Conservation (phyloP, 1,139 yeast genomes). For the Pichia sp. region DNA sequence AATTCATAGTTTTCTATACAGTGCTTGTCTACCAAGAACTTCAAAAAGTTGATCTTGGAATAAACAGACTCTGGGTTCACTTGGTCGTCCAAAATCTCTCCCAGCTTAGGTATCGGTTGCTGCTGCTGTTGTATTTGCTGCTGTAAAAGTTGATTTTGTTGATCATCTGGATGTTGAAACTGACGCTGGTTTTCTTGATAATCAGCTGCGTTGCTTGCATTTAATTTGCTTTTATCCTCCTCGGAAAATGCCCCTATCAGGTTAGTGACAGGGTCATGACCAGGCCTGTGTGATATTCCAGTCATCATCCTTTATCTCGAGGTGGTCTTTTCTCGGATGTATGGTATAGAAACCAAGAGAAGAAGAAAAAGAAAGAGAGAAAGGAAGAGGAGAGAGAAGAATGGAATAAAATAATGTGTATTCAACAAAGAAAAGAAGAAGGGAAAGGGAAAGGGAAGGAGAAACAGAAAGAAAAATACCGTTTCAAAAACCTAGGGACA, state of each 20-base stretch:
- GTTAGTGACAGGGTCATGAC: not conserved
- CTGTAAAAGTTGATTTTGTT: not conserved
- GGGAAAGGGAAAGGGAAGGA: too few species aligned
- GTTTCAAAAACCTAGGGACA: not conserved
- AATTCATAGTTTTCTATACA: conserved; percentile 34
- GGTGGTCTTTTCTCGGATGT: too few species aligned
- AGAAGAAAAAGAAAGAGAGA: too few species aligned
- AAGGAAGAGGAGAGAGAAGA: too few species aligned
- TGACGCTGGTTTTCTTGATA: not conserved
- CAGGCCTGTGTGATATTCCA: not conserved
- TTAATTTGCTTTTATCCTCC: not conserved
- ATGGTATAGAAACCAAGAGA: too few species aligned
- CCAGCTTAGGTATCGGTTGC: conserved; percentile 23
- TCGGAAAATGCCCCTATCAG: not conserved
- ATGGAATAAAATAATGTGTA: too few species aligned
- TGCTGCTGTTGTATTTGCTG: not conserved
- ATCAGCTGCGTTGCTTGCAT: not conserved
- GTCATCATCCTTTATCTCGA: not conserved
- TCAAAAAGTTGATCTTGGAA: conserved; percentile 26
- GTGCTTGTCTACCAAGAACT: conserved; percentile 29
- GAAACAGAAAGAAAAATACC: not conserved
- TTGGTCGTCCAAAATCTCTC: conserved; percentile 24
- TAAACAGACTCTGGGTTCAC: conserved; percentile 20
- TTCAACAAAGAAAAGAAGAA: too few species aligned
- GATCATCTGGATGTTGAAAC: not conserved